Evolutionary conservation across 371 early-diverging fungal genomes (phyloP), one percentile per base, ranked within the genome.

Genomic region (Dichotomocladium elegans): DNA sequence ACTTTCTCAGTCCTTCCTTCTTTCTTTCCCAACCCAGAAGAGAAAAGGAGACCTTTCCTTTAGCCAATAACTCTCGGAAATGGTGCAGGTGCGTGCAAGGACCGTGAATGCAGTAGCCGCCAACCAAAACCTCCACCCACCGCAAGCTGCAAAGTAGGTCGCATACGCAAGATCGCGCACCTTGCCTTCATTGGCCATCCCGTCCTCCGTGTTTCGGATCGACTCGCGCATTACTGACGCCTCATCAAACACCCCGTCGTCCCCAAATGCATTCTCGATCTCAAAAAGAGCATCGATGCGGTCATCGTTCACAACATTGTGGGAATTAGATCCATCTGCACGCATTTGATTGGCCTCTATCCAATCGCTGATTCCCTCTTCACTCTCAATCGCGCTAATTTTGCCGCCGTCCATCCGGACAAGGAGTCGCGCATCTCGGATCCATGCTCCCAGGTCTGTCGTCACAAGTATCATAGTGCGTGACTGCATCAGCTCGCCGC

Each of bases 381-480:
- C 29, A n/a, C 26, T 29, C 3, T 55, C 41, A 15, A 17, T 21
- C 5, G 7, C 37, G 14, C 47, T 41, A 2, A 42, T 34, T 4
- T 15, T 42, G 4, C 57, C 57, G 15, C 17, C 11, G 9, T 62
- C 58, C 30, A 71, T 41, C 1, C 46, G 27, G 1, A 86, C 85
- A 15, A 91, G 66, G 40, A 80, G 70, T n/a, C 74, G 70, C n/a
- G 83, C 85, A 55, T 83, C 77, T 0, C 85, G 79, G 24, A 93
- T 62, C 53, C 91, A 86, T 46, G 84, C 76, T 11, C 79, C 69
- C 2, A 89, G 80, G 19, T 87, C 79, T 44, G 92, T 88, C 0
- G 90, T 81, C 3, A 85, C 90, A 7, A 94, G 68, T n/a, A 96
- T 65, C 7, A 86, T 61, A 0, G 95, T 95, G 1, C 93, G 80